Base-by-base conservation (phyloP, 78 protist species). In the Dictyostelium discoideum region DNA sequence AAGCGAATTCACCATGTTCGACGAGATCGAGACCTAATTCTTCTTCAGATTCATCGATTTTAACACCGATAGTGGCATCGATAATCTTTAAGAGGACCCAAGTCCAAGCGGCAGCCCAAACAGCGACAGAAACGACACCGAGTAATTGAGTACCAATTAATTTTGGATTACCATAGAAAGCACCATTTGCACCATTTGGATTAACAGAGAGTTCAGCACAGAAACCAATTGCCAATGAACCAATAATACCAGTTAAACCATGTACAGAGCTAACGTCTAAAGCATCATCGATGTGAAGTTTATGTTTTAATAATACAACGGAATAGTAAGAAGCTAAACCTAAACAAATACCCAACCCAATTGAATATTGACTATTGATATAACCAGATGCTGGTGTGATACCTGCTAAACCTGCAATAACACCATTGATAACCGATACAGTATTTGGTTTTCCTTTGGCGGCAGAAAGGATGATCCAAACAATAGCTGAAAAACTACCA, bases 371-470 rank as follows among this genome's bases (percentile, higher is more conserved):
- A 6, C 85, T 29, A 72, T 78, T 72, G 80, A 97, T 86, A 79
- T 46, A 97, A 54, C 98, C 98, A 16, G 97, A 86, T 8, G 97
- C 98, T 18, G 98, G 97, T 8, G 98, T 97, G 84, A 97, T 96
- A 48, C 97, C 97, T 2, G 97, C 98, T 22, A 96, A 77, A 72
- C 98, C 97, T 5, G 97, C 97, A 77, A 96, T 83, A 26, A 86
- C 88, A 87, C 97, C 97, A 50, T 94, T 94, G 37, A 94, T 67
- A 32, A 81, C 92, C 3, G 95, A 85, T 5, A 94, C 97, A 0
- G 94, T 82, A 0, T 90, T 79, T 85, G 97, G 97, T 60, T 94
- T 94, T 44, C 97, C 69, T 81, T 80, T 40, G 87, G 26, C 94
- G 37, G 37, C 95, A 88, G 97, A 94, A 9, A 94, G 48, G 26